These are phyloP conservation scores for Clavispora santaluciae DNA, from an alignment of 805 yeast genomes.

Conservation along the genomic window DNA sequence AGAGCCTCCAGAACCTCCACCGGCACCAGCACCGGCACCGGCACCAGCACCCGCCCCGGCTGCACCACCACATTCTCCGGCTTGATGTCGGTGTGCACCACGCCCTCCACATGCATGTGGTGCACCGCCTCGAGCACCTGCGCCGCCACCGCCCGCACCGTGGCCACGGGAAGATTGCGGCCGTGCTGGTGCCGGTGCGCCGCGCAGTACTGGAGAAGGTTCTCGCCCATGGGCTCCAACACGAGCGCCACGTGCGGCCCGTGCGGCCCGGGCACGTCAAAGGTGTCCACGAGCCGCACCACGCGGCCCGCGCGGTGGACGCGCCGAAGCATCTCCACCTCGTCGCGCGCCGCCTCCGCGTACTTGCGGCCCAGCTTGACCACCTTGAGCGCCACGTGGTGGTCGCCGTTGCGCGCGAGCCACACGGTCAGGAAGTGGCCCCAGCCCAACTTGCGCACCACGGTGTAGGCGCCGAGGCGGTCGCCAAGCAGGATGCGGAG, in stretches of 20 bases:
- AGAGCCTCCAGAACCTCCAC: no score
- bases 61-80: conserved; percentile 53
- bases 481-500: conserved; percentile 94
- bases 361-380: conserved; percentile 89
- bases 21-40: no score
- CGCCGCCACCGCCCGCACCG: conserved; percentile 77
- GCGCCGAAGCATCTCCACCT: conserved; percentile 61
- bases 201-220: conserved; percentile 54
- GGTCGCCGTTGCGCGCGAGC: conserved; percentile 54
- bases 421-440: conserved; percentile 79
- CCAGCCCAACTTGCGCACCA: conserved; percentile 95
- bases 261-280: conserved; percentile 82
- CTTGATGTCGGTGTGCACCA: conserved; percentile 68
- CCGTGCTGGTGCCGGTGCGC: background rate
- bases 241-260: conserved; percentile 96
- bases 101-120: conserved; percentile 69
- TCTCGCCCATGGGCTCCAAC: conserved; percentile 95
- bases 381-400: conserved; percentile 86
- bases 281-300: conserved; percentile 75
- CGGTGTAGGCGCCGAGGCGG: conserved; percentile 64
- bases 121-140: conserved; percentile 72
- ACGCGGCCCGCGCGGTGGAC: conserved; percentile 44
- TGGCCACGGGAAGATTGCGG: conserved; percentile 49
- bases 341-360: conserved; percentile 92
- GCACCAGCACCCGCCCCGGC: conserved; percentile 1